These are phyloP conservation scores for Apophysomyces variabilis DNA, from an alignment of 371 early-diverging fungal species.

Conservation along the genomic window DNA sequence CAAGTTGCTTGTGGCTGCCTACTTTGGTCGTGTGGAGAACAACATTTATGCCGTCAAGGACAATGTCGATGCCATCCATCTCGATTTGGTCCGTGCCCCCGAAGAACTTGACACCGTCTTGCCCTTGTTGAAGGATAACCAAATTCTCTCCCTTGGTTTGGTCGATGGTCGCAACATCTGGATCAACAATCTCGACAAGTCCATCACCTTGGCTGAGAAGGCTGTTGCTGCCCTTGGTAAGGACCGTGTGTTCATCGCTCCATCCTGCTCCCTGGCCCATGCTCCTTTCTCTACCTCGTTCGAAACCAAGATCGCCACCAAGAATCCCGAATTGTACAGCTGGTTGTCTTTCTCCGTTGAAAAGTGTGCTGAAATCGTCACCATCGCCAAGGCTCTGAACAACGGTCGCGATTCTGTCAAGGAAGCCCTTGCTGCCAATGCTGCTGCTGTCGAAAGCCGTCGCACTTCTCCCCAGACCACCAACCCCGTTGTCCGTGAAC, in stretches of 20 bases:
- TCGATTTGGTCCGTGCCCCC: slow-evolving; percentile 90
- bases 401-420: slow-evolving; percentile 69
- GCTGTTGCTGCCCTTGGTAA: slow-evolving; percentile 70
- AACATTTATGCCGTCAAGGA: slow-evolving; percentile 73
- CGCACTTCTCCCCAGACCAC: slow-evolving; percentile 82
- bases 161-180: slow-evolving; percentile 97
- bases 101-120: slow-evolving; percentile 78
- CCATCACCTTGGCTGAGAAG: slow-evolving; percentile 70
- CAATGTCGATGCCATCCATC: slow-evolving; percentile 84
- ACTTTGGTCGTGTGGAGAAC: slow-evolving; percentile 88
- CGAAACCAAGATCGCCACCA: slow-evolving; percentile 76
- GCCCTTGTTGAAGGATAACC: slow-evolving; percentile 53
- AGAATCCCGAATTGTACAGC: slow-evolving; percentile 79
- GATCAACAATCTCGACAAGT: slow-evolving; percentile 85
- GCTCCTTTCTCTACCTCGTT: slow-evolving; percentile 86
- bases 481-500: slow-evolving; percentile 82
- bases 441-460: slow-evolving; percentile 73
- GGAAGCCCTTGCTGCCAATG: slow-evolving; percentile 75
- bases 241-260: slow-evolving; percentile 81
- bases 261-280: slow-evolving; percentile 94
- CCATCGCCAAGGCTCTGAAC: slow-evolving; percentile 75
- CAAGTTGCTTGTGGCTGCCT: slow-evolving; percentile 87
- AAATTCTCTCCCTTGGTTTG: slow-evolving; percentile 86
- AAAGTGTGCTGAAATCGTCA: slow-evolving; percentile 84
- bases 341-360: slow-evolving; percentile 96